phyloP scores from a whole-genome alignment of 257 asterid genomes.

The Nyctanthes arbortristis region DNA sequence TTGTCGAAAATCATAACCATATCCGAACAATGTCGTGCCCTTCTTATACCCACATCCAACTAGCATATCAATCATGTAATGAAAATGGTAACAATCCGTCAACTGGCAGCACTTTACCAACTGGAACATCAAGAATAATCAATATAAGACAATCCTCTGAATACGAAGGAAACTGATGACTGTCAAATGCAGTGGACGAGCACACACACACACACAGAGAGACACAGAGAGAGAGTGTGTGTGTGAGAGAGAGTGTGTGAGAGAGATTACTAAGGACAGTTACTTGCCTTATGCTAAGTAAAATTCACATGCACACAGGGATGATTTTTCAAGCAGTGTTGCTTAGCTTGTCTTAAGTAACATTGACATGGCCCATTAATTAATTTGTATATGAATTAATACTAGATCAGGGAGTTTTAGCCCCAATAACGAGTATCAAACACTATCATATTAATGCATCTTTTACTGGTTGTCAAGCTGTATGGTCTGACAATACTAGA shows the following conservation, averaged over 20 bases:
- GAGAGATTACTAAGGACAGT: no score
- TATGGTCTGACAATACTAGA: neutral
- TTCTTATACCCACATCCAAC: constrained; percentile 90
- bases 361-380: no score
- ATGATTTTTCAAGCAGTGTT: neutral
- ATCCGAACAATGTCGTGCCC: constrained; percentile 89
- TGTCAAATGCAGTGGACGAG: neutral
- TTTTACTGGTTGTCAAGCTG: neutral
- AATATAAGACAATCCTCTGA: constrained; percentile 17
- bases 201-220: no score
- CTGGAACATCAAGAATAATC: constrained; percentile 43
- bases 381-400: no score
- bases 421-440: no score
- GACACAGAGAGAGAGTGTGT: neutral
- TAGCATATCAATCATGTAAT: constrained; percentile 94
- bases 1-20: constrained; percentile 95
- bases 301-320: no score
- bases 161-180: neutral
- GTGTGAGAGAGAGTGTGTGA: constrained; percentile 1
- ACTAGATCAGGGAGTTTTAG: no score
- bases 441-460: neutral
- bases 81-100: constrained; percentile 76
- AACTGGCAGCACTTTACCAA: constrained; percentile 66
- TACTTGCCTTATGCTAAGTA: no score
- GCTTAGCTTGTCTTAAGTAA: no score